A percentile compares a stretch with the other conserved stretches of the same genome.
Conservation (phyloP, 139 green algal species). For the Zygnema circumcarinatum region DNA sequence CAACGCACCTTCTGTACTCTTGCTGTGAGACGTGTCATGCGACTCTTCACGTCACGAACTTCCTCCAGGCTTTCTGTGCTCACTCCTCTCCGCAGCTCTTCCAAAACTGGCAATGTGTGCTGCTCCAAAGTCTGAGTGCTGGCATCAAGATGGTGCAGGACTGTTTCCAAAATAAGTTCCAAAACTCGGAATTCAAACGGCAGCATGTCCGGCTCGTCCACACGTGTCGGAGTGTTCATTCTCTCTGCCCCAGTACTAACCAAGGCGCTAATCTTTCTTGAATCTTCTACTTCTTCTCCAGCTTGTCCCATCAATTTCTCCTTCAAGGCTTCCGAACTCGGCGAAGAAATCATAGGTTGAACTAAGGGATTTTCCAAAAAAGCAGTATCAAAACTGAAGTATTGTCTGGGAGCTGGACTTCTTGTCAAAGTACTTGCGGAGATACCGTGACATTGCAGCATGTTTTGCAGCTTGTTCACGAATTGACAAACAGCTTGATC, state of each 20-base stretch:
- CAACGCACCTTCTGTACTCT: slow-evolving; percentile 51
- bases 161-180: slow-evolving; percentile 41
- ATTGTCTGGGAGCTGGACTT: neutral
- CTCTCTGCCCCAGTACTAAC: neutral
- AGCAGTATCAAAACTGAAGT: neutral
- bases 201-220: slow-evolving; percentile 25
- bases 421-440: neutral
- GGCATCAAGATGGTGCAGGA: slow-evolving; percentile 25
- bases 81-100: slow-evolving; percentile 83
- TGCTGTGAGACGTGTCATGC: slow-evolving; percentile 49
- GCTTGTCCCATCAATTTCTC: neutral
- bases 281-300: slow-evolving; percentile 7
- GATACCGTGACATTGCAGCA: neutral
- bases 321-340: neutral
- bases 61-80: slow-evolving; percentile 83
- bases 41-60: slow-evolving; percentile 87
- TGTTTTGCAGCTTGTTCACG: neutral
- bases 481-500: neutral
- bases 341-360: too few relatives aligned
- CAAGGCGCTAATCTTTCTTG: neutral
- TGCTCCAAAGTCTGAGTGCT: slow-evolving; percentile 75
- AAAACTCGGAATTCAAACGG: slow-evolving; percentile 46
- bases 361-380: neutral
- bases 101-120: slow-evolving; percentile 82
- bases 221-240: neutral